Evolutionary conservation across 768 basidiomycete genomes (phyloP).

Genomic region (Cystobasidium tubakii): DNA sequence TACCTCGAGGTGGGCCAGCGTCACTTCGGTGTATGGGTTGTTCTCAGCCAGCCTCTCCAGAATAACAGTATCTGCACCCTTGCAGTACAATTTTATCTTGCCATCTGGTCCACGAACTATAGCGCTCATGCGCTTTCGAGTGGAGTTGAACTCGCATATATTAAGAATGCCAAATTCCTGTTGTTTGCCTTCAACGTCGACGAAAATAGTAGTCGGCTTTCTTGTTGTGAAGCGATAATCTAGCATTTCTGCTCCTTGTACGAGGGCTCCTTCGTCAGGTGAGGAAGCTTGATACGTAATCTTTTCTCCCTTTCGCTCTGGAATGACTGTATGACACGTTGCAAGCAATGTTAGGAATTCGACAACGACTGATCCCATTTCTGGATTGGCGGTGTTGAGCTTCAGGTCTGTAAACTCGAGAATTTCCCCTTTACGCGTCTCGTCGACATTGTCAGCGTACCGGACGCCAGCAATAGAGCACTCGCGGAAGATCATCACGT

Average conservation of each 20-base stretch:
- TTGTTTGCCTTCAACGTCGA: slow-evolving; percentile 65
- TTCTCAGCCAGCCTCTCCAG: slow-evolving; percentile 75
- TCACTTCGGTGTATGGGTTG: slow-evolving; percentile 77
- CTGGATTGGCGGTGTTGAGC: slow-evolving; percentile 47
- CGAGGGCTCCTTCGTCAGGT: slow-evolving; percentile 94
- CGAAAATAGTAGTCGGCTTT: slow-evolving; percentile 91
- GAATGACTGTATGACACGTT: slow-evolving; percentile 97
- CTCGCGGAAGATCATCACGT: slow-evolving; percentile 95
- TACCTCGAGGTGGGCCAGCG: slow-evolving; percentile 83
- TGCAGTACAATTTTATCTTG: slow-evolving; percentile 87
- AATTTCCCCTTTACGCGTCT: slow-evolving; percentile 64
- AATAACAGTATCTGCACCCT: slow-evolving; percentile 97
- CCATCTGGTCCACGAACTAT: slow-evolving; percentile 80
- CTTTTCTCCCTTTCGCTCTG: slow-evolving; percentile 79
- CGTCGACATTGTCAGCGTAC: slow-evolving; percentile 87
- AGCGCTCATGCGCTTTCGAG: slow-evolving; percentile 96
- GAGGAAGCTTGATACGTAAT: slow-evolving; percentile 90
- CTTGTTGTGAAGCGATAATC: slow-evolving; percentile 94
- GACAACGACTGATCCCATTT: slow-evolving; percentile 54
- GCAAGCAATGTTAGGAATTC: slow-evolving; percentile 79
- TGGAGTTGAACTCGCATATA: slow-evolving; percentile 98
- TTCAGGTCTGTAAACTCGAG: slow-evolving; percentile 49
- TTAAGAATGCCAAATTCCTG: slow-evolving; percentile 87
- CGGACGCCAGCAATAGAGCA: slow-evolving; percentile 80
- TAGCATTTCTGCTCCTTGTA: slow-evolving; percentile 82